A percentile compares a stretch with the other conserved stretches of the same genome.
Conservation (phyloP, 169 alveolate genomes). For the Neospora caninum region DNA sequence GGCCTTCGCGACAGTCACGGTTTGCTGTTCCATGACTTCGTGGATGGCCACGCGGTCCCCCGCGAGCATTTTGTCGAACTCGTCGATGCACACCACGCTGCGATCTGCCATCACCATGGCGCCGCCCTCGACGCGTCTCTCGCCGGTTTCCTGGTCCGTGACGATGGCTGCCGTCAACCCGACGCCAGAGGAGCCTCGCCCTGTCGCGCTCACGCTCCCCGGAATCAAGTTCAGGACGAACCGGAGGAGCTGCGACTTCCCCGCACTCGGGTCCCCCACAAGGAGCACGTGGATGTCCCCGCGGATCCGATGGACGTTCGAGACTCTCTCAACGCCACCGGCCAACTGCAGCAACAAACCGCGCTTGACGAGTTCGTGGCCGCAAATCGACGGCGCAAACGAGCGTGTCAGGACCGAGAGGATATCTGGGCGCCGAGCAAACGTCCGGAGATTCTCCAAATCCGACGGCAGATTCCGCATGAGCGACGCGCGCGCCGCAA, state of each 20-base stretch:
- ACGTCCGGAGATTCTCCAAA: conserved; percentile 21
- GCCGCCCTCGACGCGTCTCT: conserved; percentile 98
- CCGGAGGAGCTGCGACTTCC: conserved; percentile 97
- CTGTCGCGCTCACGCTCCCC: conserved; percentile 97
- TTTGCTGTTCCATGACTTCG: conserved; percentile 99
- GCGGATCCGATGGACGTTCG: conserved; percentile 91
- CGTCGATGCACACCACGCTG: conserved; percentile 98
- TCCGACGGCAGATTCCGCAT: conserved; percentile 53
- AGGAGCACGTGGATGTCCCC: conserved; percentile 98
- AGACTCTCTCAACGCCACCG: conserved; percentile 94
- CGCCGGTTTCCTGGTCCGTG: conserved; percentile 93
- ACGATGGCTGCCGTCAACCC: conserved; percentile 99
- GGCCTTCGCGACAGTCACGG: conserved; percentile 98
- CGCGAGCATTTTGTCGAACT: conserved; percentile 98
- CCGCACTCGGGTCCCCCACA: conserved; percentile 91
- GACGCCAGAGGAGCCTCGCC: conserved; percentile 99
- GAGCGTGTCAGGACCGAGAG: conserved; percentile 90
- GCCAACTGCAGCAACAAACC: conserved; percentile 92
- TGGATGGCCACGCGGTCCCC: conserved; percentile 99
- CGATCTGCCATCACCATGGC: conserved; percentile 99
- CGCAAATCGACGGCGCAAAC: conserved; percentile 97
- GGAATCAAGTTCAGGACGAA: conserved; percentile 94
- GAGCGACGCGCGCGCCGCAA: conserved; percentile 57
- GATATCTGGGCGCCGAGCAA: conserved; percentile 71
- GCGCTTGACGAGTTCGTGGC: conserved; percentile 93